phyloP scores from a whole-genome alignment of 2,329 filamentous ascomycete species.

The Seiridium unicorne region DNA sequence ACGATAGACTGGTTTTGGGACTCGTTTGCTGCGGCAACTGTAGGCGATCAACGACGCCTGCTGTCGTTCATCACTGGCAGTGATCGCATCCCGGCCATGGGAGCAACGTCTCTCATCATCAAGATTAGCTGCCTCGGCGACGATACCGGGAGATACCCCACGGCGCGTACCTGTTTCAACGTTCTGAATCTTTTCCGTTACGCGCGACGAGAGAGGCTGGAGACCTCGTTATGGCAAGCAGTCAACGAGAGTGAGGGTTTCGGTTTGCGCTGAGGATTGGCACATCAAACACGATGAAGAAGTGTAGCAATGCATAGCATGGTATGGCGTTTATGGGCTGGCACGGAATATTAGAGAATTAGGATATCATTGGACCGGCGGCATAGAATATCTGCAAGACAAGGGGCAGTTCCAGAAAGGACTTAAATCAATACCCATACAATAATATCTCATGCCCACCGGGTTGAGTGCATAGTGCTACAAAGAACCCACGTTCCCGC shows the following conservation, averaged over 20 bases:
- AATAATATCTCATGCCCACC: too few relatives aligned
- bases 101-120: conserved; percentile 74
- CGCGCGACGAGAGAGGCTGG: conserved; percentile 62
- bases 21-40: conserved; percentile 64
- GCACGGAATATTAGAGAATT: background rate
- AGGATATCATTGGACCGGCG: too few relatives aligned
- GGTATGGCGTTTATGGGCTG: background rate
- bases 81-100: conserved; percentile 86
- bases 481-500: too few relatives aligned
- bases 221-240: conserved; percentile 75
- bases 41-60: conserved; percentile 72
- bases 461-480: too few relatives aligned
- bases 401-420: too few relatives aligned
- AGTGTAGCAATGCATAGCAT: background rate
- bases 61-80: conserved; percentile 87
- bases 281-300: background rate
- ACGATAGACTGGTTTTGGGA: conserved; percentile 89
- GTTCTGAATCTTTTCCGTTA: conserved; percentile 76
- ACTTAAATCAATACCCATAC: too few relatives aligned
- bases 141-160: conserved; percentile 73
- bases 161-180: conserved; percentile 91
- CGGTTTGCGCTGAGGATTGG: conserved; percentile 65
- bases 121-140: conserved; percentile 74
- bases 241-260: conserved; percentile 92
- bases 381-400: too few relatives aligned